Evolutionary conservation across 2,329 filamentous ascomycete genomes (phyloP).

Genomic region (Coniochaeta sp.): DNA sequence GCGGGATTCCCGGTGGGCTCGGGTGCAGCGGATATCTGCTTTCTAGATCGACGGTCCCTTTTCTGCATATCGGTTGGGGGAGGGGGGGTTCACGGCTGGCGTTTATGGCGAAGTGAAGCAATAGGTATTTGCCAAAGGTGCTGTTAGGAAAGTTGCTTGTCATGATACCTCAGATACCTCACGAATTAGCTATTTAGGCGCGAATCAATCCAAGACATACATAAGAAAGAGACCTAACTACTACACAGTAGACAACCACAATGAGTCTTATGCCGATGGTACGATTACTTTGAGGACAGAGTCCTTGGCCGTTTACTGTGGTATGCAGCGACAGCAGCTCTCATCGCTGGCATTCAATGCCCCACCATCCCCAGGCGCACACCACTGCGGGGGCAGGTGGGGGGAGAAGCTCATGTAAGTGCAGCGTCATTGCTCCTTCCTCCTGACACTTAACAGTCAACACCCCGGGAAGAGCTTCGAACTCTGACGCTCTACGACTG

Average conservation of each 20-base stretch:
- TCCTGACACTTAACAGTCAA: no score
- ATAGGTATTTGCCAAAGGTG: background rate
- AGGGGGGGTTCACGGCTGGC: background rate
- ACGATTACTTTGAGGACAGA: no score
- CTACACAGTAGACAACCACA: no score
- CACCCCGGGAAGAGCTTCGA: background rate
- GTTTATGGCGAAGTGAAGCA: background rate
- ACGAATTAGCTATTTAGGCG: background rate
- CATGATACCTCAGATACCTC: background rate
- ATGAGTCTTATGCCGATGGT: no score
- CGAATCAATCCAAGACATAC: background rate
- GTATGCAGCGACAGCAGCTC: no score
- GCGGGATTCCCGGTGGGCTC: slow-evolving; percentile 15
- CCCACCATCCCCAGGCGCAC: background rate
- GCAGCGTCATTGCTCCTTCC: background rate
- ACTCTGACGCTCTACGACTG: background rate
- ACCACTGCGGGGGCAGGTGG: background rate
- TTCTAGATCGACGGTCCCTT: background rate
- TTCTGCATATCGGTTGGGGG: background rate
- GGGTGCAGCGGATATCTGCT: background rate
- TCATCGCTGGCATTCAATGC: background rate
- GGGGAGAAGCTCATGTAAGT: background rate
- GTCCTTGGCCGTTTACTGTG: no score
- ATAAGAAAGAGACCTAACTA: background rate
- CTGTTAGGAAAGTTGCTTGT: background rate